Percentiles rank a stretch among this genome's conserved stretches.
Conservation (phyloP, 805 yeast species). For the Yueomyces sp. region DNA sequence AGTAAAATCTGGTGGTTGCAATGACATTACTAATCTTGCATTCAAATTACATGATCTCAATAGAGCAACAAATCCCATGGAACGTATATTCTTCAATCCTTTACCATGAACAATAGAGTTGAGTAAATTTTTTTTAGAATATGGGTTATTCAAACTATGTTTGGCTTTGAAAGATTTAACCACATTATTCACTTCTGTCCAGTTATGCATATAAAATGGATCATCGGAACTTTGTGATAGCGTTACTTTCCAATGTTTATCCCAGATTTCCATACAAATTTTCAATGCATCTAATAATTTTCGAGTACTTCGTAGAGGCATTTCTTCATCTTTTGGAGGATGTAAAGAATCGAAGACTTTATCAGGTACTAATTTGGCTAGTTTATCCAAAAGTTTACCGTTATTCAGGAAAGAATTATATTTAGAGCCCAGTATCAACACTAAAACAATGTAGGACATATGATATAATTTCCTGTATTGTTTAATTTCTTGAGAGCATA, state of each 20-base stretch:
- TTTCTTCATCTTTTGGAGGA: conserved; percentile 28
- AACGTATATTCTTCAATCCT: conserved; percentile 70
- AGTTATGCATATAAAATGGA: conserved; percentile 32
- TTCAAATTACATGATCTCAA: conserved; percentile 57
- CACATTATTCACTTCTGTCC: conserved; percentile 25
- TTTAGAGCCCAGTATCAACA: conserved; percentile 53
- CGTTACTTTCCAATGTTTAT: conserved; percentile 36
- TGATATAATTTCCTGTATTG: conserved; percentile 41
- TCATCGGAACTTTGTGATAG: conserved; percentile 12
- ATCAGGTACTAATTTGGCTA: conserved; percentile 37
- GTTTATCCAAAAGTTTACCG: conserved; percentile 24
- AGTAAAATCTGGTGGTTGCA: conserved; percentile 86
- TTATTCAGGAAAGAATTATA: conserved; percentile 69
- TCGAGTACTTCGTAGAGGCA: conserved; percentile 37
- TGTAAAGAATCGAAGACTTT: conserved; percentile 33
- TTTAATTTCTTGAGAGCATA: conserved; percentile 45
- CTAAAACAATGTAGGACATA: conserved; percentile 38
- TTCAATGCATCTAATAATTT: conserved; percentile 67
- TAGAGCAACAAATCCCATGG: conserved; percentile 77
- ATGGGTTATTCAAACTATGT: conserved; percentile 6
- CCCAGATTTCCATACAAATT: conserved; percentile 52
- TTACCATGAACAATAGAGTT: conserved; percentile 30
- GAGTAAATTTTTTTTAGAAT: conserved; percentile 32
- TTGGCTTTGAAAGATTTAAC: conserved; percentile 6
- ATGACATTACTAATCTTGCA: conserved; percentile 64